Conservation (phyloP, 1,284 basidiomycete genomes). For the Vanrija sp. region DNA sequence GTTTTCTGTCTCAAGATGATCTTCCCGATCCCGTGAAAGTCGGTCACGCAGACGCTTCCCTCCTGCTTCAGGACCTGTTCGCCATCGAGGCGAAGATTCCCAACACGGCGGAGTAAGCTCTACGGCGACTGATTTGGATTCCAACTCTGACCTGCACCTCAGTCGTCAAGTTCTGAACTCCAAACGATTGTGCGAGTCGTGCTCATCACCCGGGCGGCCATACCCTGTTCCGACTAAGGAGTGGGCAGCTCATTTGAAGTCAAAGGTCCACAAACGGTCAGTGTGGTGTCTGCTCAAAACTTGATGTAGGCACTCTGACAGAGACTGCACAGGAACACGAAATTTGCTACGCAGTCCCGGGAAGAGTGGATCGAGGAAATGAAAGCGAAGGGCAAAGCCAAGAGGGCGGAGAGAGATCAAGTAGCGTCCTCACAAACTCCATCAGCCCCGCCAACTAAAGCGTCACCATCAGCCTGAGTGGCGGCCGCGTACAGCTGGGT, state of each 20-base stretch:
- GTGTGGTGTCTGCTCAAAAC: slow-evolving; percentile 7
- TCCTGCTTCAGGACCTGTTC: slow-evolving; percentile 54
- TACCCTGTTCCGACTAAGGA: slow-evolving; percentile 68
- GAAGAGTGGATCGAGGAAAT: slow-evolving; percentile 25
- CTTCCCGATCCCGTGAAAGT: slow-evolving; percentile 62
- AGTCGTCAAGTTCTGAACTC: slow-evolving; percentile 60
- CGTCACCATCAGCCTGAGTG: too few species aligned
- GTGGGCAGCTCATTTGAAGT: slow-evolving; percentile 63
- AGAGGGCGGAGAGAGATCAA: slow-evolving; percentile 19
- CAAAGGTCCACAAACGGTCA: slow-evolving; percentile 57
- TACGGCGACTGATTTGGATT: background rate
- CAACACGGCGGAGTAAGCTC: slow-evolving; percentile 49
- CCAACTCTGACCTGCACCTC: background rate
- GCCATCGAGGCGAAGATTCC: slow-evolving; percentile 28
- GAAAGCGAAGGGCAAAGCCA: slow-evolving; percentile 16
- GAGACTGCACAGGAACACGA: background rate
- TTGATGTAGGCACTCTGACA: background rate
- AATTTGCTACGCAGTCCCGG: background rate
- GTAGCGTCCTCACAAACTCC: too few species aligned
- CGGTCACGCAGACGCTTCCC: slow-evolving; percentile 56
- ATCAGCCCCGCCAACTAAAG: too few species aligned
- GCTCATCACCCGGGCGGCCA: slow-evolving; percentile 65
- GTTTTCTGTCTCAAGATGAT: slow-evolving; percentile 56
- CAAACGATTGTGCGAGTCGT: slow-evolving; percentile 65
- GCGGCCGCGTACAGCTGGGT: too few species aligned